Conservation (phyloP, 2,329 filamentous ascomycete species). For the Microdochium bolleyi region DNA sequence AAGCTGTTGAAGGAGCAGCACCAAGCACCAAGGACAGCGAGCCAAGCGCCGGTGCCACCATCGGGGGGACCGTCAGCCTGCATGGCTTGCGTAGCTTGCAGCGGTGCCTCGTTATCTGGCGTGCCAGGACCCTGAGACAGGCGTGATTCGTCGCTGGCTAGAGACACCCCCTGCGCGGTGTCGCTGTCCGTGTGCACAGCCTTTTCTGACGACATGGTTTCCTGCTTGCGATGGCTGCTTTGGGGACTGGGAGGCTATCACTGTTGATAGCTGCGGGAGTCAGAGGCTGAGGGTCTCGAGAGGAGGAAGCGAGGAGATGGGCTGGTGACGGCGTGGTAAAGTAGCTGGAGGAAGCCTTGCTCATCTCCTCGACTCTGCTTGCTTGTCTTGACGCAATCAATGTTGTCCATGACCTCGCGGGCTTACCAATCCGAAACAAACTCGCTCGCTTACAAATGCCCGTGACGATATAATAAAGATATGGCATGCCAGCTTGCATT, state of each 20-base stretch:
- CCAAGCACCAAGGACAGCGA: constrained; percentile 65
- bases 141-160: background rate
- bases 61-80: constrained; percentile 53
- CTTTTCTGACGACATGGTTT: background rate
- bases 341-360: background rate
- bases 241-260: background rate
- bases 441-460: background rate
- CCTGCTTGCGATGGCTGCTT: background rate
- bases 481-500: background rate
- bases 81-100: too few relatives aligned
- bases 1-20: constrained; percentile 16
- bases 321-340: background rate
- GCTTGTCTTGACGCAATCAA: background rate
- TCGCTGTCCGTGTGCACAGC: background rate
- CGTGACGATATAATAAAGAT: background rate
- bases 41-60: constrained; percentile 59
- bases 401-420: background rate
- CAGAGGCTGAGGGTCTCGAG: background rate
- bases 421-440: background rate
- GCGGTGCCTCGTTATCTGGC: background rate
- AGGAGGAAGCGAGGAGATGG: background rate
- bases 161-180: background rate
- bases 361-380: background rate
- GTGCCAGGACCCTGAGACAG: background rate
- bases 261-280: background rate